Percentiles rank a stretch among this genome's conserved stretches.
Conservation (phyloP, 2,329 filamentous ascomycete genomes). For the Phoma sp. region DNA sequence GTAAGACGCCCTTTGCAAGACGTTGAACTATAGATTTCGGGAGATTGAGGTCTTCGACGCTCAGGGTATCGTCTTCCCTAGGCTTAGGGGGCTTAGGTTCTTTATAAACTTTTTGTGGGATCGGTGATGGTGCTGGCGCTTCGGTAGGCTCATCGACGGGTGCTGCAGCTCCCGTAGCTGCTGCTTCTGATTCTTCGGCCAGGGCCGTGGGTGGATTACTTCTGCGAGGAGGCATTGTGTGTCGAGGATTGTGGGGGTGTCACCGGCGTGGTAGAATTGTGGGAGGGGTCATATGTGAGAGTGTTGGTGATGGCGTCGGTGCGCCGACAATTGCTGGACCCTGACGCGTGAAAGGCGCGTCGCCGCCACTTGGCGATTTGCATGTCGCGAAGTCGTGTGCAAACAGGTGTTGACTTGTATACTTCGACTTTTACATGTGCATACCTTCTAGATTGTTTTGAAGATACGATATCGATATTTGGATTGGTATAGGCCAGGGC, state of each 20-base stretch:
- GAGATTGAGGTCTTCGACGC: slow-evolving; percentile 70
- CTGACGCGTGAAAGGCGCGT: slow-evolving; percentile 36
- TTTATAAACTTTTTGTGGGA: slow-evolving; percentile 15
- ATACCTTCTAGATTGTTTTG: too few species aligned
- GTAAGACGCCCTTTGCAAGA: slow-evolving; percentile 79
- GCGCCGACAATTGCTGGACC: slow-evolving; percentile 26
- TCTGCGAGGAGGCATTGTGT: slow-evolving; percentile 56
- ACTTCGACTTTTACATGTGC: too few species aligned
- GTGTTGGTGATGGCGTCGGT: slow-evolving; percentile 19
- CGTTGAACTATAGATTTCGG: slow-evolving; percentile 83
- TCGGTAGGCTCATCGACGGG: slow-evolving; percentile 2
- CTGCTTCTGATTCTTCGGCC: slow-evolving; percentile 44
- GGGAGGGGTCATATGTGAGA: slow-evolving; percentile 18
- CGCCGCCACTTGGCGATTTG: slow-evolving; percentile 11
- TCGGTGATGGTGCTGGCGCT: slow-evolving; percentile 9
- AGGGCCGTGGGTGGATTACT: slow-evolving; percentile 54
- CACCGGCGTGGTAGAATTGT: slow-evolving; percentile 6
- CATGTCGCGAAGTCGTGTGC: slow-evolving; percentile 7
- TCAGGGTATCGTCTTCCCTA: slow-evolving; percentile 50
- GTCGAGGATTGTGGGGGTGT: not conserved
- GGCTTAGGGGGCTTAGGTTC: slow-evolving; percentile 16
- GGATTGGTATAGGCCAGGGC: too few species aligned
- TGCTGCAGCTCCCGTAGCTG: slow-evolving; percentile 1
- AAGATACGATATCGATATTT: too few species aligned
- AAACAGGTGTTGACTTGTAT: not conserved